phyloP scores from a whole-genome alignment of 345 rosid species.

The Bruguiera parviflora region DNA sequence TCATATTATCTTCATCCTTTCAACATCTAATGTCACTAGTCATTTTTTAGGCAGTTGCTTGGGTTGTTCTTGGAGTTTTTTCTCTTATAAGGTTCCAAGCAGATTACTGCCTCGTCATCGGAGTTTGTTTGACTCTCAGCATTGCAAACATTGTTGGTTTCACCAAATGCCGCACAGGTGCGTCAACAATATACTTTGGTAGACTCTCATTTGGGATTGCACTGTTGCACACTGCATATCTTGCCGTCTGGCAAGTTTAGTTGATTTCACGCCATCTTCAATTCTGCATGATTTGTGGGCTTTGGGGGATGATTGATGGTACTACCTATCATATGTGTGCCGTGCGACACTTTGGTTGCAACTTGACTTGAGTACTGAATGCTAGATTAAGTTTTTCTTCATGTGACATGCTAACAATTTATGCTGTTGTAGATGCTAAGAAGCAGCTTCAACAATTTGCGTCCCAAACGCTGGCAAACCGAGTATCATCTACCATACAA shows the following conservation, averaged over 20 bases:
- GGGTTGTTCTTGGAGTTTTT: constrained; percentile 71
- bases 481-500: constrained; percentile 77
- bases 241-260: neutral
- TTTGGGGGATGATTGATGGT: no score
- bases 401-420: neutral
- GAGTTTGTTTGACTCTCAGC: constrained; percentile 70
- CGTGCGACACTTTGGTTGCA: no score
- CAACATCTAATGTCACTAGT: neutral
- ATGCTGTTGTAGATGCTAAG: constrained; percentile 58
- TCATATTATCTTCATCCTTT: neutral
- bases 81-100: constrained; percentile 73
- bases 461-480: constrained; percentile 71
- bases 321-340: no score
- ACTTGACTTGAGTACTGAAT: no score
- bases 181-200: constrained; percentile 11
- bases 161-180: constrained; percentile 75
- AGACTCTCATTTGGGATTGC: neutral
- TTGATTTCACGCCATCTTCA: no score
- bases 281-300: no score
- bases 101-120: constrained; percentile 71
- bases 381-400: neutral
- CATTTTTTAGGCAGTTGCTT: constrained; percentile 46
- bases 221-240: neutral
- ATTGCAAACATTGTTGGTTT: constrained; percentile 76
- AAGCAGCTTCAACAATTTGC: constrained; percentile 79